Base-by-base conservation (phyloP, 805 yeast species). In the Saturnispora hagleri region DNA sequence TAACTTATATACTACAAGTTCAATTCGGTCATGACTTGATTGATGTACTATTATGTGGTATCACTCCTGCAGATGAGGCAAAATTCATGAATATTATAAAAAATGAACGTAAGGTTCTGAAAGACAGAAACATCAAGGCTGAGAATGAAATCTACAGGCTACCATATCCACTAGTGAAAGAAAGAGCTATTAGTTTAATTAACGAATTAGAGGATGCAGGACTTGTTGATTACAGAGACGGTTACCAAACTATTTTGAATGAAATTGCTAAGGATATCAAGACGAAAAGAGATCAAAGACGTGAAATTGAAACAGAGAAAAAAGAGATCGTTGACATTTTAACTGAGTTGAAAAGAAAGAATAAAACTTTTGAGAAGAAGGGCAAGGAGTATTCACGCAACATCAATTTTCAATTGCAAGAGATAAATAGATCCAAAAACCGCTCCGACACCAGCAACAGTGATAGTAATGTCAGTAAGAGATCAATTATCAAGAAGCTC, bases 251-350 rank as follows among this genome's bases (percentile, higher is more conserved):
- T 22, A 62, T 93, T 13, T 68, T 93, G 53, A 89, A 89, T 61
- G 88, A 86, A 56, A 83, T 93, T 55, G 95, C 97, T 0, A 69
- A 75, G 50, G 97, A 91, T 56, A 88, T 93, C 56, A 71, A 68
- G 57, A 63, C 66, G 48, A 73, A 75, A 57, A 74, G 72, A 55
- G 62, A 69, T 10, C 78, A 73, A 55, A 65, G 79, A 54, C 62
- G 64, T 36, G 64, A 67, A 38, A 61, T 80, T 10, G 69, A 69
- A 24, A 62, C 67, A 17, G 79, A 77, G 55, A 60, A 74, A 35
- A 65, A 61, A 13, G 65, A 73, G 9, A 74, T 79, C 10, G 55
- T 66, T 27, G 71, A 68, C 12, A 73, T 81, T 0, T 61, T 72
- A 45, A 61, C 67, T 7, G 77, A 75, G 54, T 62, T 79, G 52